A percentile compares a stretch with the other conserved stretches of the same genome.
These are phyloP conservation scores for Phalaenopsis equestris DNA, from an alignment of 106 monocot species.

Conservation along the genomic window DNA sequence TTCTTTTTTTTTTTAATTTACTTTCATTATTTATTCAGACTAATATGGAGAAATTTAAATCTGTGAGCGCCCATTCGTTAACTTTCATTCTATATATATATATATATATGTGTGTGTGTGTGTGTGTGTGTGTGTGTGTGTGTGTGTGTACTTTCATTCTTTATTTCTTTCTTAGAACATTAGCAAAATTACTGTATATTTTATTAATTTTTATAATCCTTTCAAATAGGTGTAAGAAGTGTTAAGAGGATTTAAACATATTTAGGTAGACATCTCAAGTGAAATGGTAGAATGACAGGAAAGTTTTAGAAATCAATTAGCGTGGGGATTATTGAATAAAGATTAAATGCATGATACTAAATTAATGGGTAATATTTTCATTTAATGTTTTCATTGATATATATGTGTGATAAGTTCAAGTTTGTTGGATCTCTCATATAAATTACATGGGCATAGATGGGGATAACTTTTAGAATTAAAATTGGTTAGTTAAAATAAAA, in stretches of 20 bases:
- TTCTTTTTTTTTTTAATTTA: too few species aligned
- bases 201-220: not conserved
- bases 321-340: not conserved
- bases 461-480: not conserved
- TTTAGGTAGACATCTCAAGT: not conserved
- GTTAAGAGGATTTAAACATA: not conserved
- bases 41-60: slow-evolving; percentile 73
- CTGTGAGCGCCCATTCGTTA: slow-evolving; percentile 35
- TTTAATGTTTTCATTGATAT: not conserved
- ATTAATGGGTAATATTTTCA: not conserved
- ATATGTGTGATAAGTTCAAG: not conserved
- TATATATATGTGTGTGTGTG: too few species aligned
- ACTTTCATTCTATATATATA: too few species aligned
- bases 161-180: not conserved
- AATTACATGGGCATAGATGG: not conserved
- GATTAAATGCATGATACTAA: not conserved
- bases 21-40: slow-evolving; percentile 51
- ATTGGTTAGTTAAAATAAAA: not conserved
- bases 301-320: not conserved
- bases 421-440: not conserved
- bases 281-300: not conserved
- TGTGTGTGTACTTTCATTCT: not conserved
- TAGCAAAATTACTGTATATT: not conserved
- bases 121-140: too few species aligned
- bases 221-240: not conserved